A percentile compares a stretch with the other conserved stretches of the same genome.
Evolutionary conservation across 2,329 filamentous ascomycete genomes (phyloP).

Genomic region (Colletotrichum zoysiae): DNA sequence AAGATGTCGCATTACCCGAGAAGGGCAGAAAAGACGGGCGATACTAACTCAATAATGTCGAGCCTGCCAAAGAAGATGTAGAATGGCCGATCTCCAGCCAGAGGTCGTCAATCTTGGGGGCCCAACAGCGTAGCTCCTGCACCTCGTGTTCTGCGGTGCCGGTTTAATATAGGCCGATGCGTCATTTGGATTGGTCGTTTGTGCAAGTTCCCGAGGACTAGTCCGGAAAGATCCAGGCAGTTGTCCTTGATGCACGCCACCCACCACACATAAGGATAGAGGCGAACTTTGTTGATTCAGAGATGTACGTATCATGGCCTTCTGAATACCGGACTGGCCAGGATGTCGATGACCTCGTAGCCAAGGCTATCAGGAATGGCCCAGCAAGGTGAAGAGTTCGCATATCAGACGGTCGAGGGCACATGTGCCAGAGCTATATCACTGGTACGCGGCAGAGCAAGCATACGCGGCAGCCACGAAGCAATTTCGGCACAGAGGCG

Average conservation of each 20-base stretch:
- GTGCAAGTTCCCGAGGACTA: conserved; percentile 55
- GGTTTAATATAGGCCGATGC: conserved; percentile 48
- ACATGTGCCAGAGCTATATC: conserved; percentile 12
- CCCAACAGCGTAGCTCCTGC: conserved; percentile 23
- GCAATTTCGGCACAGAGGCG: conserved; percentile 9
- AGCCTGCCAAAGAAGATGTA: conserved; percentile 9
- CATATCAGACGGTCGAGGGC: conserved; percentile 42
- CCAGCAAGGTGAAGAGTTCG: conserved; percentile 35
- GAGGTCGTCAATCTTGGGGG: conserved; percentile 5
- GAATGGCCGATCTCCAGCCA: conserved; percentile 14
- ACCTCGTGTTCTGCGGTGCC: conserved; percentile 48
- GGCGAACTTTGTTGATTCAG: conserved; percentile 47
- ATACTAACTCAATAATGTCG: conserved; percentile 20
- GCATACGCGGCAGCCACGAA: conserved; percentile 19
- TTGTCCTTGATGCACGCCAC: conserved; percentile 32
- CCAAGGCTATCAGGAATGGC: neutral
- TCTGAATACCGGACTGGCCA: conserved; percentile 27
- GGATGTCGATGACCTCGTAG: conserved; percentile 12
- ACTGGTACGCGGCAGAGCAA: conserved; percentile 10
- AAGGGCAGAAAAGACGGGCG: conserved; percentile 20
- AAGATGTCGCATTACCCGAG: conserved; percentile 36
- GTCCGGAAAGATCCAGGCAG: conserved; percentile 47
- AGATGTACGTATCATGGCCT: conserved; percentile 42
- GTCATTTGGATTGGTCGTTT: conserved; percentile 47
- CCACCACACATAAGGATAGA: conserved; percentile 33